Conservation (phyloP, 2,329 filamentous ascomycete species). For the Aspergillus fijiensis region DNA sequence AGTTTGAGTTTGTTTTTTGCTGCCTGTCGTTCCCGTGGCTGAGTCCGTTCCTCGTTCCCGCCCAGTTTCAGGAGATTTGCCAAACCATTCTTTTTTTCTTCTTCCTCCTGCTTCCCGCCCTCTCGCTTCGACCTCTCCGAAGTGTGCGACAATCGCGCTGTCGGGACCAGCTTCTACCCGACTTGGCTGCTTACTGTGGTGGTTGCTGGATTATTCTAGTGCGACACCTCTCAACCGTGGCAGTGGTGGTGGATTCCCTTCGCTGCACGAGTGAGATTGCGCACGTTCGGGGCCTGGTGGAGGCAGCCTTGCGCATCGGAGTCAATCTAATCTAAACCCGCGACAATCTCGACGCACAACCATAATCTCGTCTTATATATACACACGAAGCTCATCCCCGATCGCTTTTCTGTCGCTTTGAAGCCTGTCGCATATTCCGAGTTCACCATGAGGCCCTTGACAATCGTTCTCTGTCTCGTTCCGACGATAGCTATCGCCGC, state of each 20-base stretch:
- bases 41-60: neutral
- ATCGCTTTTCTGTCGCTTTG: neutral
- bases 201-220: neutral
- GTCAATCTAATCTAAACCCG: neutral
- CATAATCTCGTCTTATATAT: neutral
- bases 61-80: constrained; percentile 8
- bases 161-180: neutral
- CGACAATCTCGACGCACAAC: neutral
- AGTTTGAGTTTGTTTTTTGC: constrained; percentile 1
- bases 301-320: neutral
- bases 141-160: neutral
- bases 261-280: neutral
- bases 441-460: constrained; percentile 21
- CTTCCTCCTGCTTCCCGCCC: neutral
- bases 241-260: neutral
- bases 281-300: neutral
- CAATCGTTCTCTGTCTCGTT: constrained; percentile 19
- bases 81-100: neutral
- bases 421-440: neutral
- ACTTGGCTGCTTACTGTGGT: neutral
- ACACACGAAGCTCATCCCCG: neutral
- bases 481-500: constrained; percentile 25
- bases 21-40: constrained; percentile 2
- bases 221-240: neutral
- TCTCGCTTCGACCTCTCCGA: neutral